Conservation (phyloP, 495 filamentous ascomycete species). For the Cercophora scortea region DNA sequence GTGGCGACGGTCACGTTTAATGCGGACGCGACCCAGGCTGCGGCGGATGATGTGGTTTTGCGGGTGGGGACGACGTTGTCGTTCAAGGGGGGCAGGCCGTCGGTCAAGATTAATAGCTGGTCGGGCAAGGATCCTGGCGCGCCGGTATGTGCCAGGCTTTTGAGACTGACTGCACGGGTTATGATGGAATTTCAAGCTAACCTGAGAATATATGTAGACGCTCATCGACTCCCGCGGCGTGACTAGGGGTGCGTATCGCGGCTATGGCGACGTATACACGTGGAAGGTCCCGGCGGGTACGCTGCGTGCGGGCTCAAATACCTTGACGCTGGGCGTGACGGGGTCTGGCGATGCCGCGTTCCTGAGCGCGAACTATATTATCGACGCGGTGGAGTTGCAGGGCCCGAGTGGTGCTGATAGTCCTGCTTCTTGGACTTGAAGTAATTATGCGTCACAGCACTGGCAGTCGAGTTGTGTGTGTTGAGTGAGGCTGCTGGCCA, state of each 20-base stretch:
- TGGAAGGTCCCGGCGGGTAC: constrained; percentile 42
- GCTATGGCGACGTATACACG: constrained; percentile 48
- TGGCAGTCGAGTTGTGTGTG: too few relatives aligned
- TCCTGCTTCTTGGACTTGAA: neutral
- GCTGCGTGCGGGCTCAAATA: constrained; percentile 47
- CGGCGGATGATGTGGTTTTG: neutral
- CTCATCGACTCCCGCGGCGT: constrained; percentile 52
- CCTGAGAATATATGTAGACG: constrained; percentile 7
- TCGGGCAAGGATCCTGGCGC: constrained; percentile 37
- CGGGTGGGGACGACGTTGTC: constrained; percentile 50
- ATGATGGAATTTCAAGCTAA: neutral
- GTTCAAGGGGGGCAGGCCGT: constrained; percentile 46
- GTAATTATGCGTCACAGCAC: too few relatives aligned
- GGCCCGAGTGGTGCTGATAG: constrained; percentile 15
- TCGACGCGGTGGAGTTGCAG: constrained; percentile 43
- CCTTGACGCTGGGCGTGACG: constrained; percentile 45
- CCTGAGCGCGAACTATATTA: constrained; percentile 49
- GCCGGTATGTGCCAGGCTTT: constrained; percentile 31
- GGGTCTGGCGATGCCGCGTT: constrained; percentile 43
- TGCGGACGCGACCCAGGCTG: constrained; percentile 29
- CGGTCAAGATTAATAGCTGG: constrained; percentile 38
- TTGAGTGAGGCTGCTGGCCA: too few relatives aligned
- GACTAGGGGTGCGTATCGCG: constrained; percentile 52
- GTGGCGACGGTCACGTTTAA: constrained; percentile 48
- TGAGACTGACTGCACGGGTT: neutral